Base-by-base conservation (phyloP, 169 alveolate species). In the Babesia ovata region DNA sequence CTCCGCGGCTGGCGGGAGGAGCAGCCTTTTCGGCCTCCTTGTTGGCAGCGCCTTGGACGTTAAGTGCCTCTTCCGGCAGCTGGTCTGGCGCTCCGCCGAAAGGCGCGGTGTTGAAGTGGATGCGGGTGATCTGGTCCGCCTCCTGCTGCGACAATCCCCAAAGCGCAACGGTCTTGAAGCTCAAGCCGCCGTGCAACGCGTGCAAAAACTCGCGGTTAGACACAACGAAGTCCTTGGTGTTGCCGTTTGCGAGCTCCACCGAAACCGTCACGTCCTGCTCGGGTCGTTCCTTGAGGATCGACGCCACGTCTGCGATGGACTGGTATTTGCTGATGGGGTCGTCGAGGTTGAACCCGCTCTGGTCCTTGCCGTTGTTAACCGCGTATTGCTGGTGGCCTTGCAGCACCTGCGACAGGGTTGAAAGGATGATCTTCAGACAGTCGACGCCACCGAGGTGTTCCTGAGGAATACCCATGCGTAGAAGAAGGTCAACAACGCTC, bases 401-500 rank as follows among this genome's bases (percentile, higher is more conserved):
- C 24, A 83, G 70, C 21, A 76, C 73, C 69, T 83, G 53, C 44
- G 86, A 46, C 52, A 83, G 63, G 28, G 78, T 74, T n/a, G 85
- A 73, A 22, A 83, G 44, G 22, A 83, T 65, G n/a, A 83, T 63
- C 50, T 75, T 66, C 56, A 83, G 70, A 24, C 83, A 74, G 54
- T 83, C 74, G 22, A 75, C 57, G 29, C 87, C 75, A 26, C 86
- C 86, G 22, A 83, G 86, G 49, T 75, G 86, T 17, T 75, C 84
- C 53, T 74, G 86, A 12, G 90, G 86, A 45, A 83, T 48, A 2
- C 90, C 90, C 74, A 83, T 53, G 48, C 72, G 73, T 14, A 83
- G 78, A 9, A 83, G 71, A 44, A 83, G 73, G 29, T 69, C 82
- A 29, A 75, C 76, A 14, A 83, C 85, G 57, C 57, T 79, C 17